Evolutionary conservation across 2,329 filamentous ascomycete species (phyloP), one percentile per base, ranked within the genome.

Genomic region (Epichloe uncinata): DNA sequence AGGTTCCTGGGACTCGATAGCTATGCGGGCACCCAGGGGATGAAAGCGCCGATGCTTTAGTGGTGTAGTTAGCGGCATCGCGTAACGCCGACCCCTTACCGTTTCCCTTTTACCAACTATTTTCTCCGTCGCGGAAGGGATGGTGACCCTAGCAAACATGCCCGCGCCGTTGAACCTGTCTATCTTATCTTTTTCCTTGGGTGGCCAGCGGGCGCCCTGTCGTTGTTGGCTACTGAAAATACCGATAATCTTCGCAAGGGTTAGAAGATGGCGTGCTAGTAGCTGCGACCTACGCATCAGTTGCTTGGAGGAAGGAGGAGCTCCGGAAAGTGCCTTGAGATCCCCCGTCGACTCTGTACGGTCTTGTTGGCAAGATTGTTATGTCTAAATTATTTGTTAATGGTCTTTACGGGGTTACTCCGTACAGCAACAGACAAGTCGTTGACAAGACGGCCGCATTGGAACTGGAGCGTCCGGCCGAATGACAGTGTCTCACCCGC

Each of bases 1-100:
- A 52, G 50, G 47, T 49, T 49, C 35, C 50, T 47, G 50, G 47
- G 50, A 47, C 20, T 48, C 18, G 40, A 12, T 41, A 34, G 40
- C 40, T 22, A 20, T 18, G 40, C 40, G 36, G 18, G 18, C 47
- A 36, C 36, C 42, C 30, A 18, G 42, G 20, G 30, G n/a, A 42
- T 42, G 16, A 30, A 43, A 33, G 40, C 40, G 33, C 47, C 15
- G 16, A 42, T 37, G 16, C 26, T n/a, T 26, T 35, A 5, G n/a
- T 26, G 18, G 15, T n/a, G 15, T 41, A 12, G 12, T 18, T 15
- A 20, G 47, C 33, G 46, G 18, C 33, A 15, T 42, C 40, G 40
- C 38, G 4, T 35, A 42, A 41, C 40, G 40, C 33, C 20, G 47
- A 41, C n/a, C 6, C 35, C 22, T 48, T 20, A 26, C 47, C 33